Evolutionary conservation across 495 filamentous ascomycete species (phyloP), one percentile per base, ranked within the genome.

Genomic region (Penicillium paxilli): DNA sequence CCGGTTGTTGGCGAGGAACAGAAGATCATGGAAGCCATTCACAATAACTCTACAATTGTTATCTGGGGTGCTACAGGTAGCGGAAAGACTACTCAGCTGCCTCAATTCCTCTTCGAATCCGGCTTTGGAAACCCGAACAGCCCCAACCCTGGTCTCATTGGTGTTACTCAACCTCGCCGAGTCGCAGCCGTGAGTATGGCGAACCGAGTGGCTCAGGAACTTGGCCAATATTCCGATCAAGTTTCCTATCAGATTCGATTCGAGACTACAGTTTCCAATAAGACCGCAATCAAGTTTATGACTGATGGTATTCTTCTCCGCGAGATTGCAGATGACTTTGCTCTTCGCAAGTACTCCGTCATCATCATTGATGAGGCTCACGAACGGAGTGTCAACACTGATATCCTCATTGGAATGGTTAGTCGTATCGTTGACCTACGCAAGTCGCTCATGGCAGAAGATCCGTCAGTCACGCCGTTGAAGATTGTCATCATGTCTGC

Each of bases 401-500:
- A 98, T 68, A 96, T 99, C 49, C 77, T 98, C 23, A 91, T 99
- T 61, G 93, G 94, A 10, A 93, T 99, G 84, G 82, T 97, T 44
- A 96, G 91, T 63, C 83, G 94, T 62, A 92, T 97, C 19, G 87
- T 97, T 11, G 89, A 91, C 49, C 69, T 96, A 49, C 75, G 89
- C 46, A 80, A 84, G 54, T 69, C 80, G 5, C 82, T 92, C 79
- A 78, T 76, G 17, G 68, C 72, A 51, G 82, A 89, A 66, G 77
- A 89, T 57, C 70, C 82, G 0, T 73, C 76, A n/a, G 70, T 85
- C 41, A 84, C 83, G 60, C 91, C 91, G 5, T 60, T 99, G 59
- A 99, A 97, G 71, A 79, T 99, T 5, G 83, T 99, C 52, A 96
- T 99, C 69, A 99, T 99, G 95, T 97, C 92, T 42, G 95, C 95